Evolutionary conservation across 169 alveolate genomes (phyloP), one percentile per base, ranked within the genome.

Genomic region (Babesia ovata): DNA sequence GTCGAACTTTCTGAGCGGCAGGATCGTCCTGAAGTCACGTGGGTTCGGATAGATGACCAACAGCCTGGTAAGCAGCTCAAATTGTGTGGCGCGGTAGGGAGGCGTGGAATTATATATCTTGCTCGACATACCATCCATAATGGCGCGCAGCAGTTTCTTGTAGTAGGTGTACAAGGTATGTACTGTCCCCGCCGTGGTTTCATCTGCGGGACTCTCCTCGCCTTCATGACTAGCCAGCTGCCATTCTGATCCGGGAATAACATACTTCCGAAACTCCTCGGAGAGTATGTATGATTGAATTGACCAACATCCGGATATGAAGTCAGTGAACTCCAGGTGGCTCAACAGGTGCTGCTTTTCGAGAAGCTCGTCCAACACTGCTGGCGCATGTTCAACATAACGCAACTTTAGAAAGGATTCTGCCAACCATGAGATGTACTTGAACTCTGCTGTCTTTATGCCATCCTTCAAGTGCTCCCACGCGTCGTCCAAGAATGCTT

Each of bases 51-150:
- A 85, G 45, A 89, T 63, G n/a, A 79, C 79, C 45, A 89, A 61
- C 36, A 89, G 66, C 33, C 93, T 61, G 21, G 93, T 89, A 59
- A 89, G 54, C 48, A 89, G 67, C 57, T 89, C 93, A 42, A 89
- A 89, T 77, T 85, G 90, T 22, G 91, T 85, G 45, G 86, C 90
- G 26, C 93, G 59, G 74, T 89, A 89, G 3, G 93, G 93, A 22
- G 93, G 93, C 17, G 93, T 89, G 44, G 87, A 82, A 63, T 72
- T 75, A 52, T 89, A 89, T 21, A 89, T 76, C 61, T 84, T 79
- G 65, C 60, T 85, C 21, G 86, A 56, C 67, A 89, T 56, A 33
- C 77, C 82, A 59, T 63, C 84, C 52, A 75, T 53, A 53, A 89
- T 73, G 16, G 84, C 54, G 28, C 78, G 53, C 70, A 78, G 56